Conservation (phyloP, 257 asterid genomes). For the Nicotiana attenuata region DNA sequence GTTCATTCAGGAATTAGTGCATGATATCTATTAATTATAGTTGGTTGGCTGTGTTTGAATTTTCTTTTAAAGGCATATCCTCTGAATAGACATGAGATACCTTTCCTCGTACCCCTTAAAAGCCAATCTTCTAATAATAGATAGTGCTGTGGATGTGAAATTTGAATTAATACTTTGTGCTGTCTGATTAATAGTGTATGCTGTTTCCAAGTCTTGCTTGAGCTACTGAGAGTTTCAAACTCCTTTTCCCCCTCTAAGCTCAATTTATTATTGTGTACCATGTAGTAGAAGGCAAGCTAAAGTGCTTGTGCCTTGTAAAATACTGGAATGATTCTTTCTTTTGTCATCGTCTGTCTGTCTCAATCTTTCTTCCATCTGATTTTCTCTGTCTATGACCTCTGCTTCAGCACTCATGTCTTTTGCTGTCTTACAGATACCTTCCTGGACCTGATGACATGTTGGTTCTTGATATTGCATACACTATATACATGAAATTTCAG, state of each 20-base stretch:
- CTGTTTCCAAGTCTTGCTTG: background rate
- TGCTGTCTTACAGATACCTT: conserved; percentile 54
- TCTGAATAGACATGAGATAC: background rate
- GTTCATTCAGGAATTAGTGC: background rate
- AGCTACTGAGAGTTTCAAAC: background rate
- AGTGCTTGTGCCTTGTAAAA: background rate
- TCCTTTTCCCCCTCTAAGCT: background rate
- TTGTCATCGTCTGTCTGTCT: background rate
- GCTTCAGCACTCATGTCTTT: background rate
- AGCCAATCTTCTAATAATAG: background rate
- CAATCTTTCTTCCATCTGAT: conserved; percentile 6
- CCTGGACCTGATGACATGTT: conserved; percentile 82
- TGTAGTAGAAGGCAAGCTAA: background rate
- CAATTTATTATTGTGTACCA: background rate
- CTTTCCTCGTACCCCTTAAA: background rate
- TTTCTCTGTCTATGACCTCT: background rate
- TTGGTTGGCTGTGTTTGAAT: background rate
- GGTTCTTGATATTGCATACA: conserved; percentile 73
- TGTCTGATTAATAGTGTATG: background rate
- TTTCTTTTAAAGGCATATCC: background rate
- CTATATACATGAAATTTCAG: conserved; percentile 73
- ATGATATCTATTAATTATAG: background rate
- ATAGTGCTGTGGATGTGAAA: background rate
- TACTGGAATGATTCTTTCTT: background rate
- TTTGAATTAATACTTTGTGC: background rate